Base-by-base conservation (phyloP, 805 yeast species). In the Suhomyces prunicola region DNA sequence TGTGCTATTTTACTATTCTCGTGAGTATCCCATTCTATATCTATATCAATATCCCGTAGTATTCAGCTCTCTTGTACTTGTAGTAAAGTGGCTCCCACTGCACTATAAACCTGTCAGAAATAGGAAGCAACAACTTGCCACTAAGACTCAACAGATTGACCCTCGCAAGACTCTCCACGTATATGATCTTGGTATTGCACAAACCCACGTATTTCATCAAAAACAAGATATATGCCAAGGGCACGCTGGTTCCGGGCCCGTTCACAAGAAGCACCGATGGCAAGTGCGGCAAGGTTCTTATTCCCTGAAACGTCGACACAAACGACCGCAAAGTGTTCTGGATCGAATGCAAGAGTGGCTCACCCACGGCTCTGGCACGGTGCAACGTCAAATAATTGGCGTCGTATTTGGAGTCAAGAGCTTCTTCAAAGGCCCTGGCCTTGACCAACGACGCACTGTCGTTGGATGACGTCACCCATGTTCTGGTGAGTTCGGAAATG, bases 91-190 rank as follows among this genome's bases (percentile, higher is more conserved):
- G 74, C 26, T 81, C 82, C 99, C 99, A 94, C 67, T 94, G 99
- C 7, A 94, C 98, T 1, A 94, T 63, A 55, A 94, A 88, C 22
- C 92, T 74, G 65, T 90, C 88, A 4, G 85, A 76, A 4, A 94
- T 72, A 3, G 90, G 90, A 56, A 87, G 74, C 12, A 93, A 64
- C 17, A 94, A 66, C 47, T 70, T 64, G 0, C 98, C 99, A 15
- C 92, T 84, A 31, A 91, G 70, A 63, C 97, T 90, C 50, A 94
- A 75, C 2, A 74, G 71, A 50, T 77, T 74, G 8, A 91, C 97
- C 42, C 98, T 74, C 0, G 98, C 97, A 42, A 93, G 74, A 47
- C 94, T 86, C 68, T 93, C 98, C 24, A 93, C 74, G 63, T 93
- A 94, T 1, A 94, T 68, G 23, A 94, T 85, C 51, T 80, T 72